Percentiles rank a stretch among this genome's conserved stretches.
Conservation (phyloP, 495 filamentous ascomycete genomes). For the Xylaria acuta region DNA sequence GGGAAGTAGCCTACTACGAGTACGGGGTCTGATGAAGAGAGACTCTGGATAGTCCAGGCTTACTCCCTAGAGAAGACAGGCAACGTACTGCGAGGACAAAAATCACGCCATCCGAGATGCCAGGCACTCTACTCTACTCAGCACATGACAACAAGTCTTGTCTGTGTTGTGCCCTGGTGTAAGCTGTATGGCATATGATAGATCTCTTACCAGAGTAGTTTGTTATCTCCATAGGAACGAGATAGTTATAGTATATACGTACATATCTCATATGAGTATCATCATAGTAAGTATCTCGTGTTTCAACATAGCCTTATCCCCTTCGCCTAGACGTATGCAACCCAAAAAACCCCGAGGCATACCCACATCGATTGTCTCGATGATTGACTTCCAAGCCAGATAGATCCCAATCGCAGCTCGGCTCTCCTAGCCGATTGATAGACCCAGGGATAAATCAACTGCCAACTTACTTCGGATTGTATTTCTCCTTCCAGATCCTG, state of each 20-base stretch:
- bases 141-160: not conserved
- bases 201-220: not conserved
- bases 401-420: not conserved
- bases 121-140: not conserved
- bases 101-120: not conserved
- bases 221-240: not conserved
- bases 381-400: not conserved
- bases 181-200: not conserved
- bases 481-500: constrained; percentile 99
- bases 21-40: too few relatives aligned
- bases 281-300: constrained; percentile 6
- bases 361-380: constrained; percentile 5
- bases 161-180: not conserved
- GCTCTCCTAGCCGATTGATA: constrained; percentile 8
- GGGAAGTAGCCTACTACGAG: not conserved
- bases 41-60: not conserved
- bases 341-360: not conserved
- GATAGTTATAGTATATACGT: constrained; percentile 12
- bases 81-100: constrained; percentile 1
- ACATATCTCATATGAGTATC: constrained; percentile 1
- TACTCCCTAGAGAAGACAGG: not conserved
- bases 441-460: not conserved
- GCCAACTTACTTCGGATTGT: constrained; percentile 59
- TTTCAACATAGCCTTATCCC: not conserved
- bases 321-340: not conserved